Evolutionary conservation across 352 stramenopile species (phyloP).

Genomic region (Pythium insidiosum): DNA sequence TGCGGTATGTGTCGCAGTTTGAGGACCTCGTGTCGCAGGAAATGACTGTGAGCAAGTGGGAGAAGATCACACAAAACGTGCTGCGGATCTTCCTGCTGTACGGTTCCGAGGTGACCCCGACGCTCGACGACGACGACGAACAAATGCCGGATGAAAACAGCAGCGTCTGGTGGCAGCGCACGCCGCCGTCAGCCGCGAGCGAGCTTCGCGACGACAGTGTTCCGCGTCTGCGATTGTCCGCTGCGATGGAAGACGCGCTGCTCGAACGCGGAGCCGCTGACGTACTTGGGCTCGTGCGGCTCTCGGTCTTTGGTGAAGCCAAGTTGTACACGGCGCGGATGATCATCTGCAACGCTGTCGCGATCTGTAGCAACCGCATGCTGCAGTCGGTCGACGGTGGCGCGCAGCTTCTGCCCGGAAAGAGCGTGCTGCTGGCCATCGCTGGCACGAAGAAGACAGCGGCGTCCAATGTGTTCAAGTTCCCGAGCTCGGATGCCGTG

Average conservation of each 20-base stretch:
- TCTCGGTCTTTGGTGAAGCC: conserved; percentile 68
- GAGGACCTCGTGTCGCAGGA: conserved; percentile 56
- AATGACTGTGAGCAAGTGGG: conserved; percentile 54
- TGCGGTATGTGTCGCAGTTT: conserved; percentile 76
- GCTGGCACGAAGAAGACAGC: background rate
- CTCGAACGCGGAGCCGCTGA: conserved; percentile 10
- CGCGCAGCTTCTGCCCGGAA: conserved; percentile 15
- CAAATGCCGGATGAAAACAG: conserved; percentile 21
- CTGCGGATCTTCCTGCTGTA: conserved; percentile 64
- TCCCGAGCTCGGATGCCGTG: conserved; percentile 41
- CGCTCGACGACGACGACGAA: conserved; percentile 17
- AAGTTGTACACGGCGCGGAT: conserved; percentile 77
- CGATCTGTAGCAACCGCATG: conserved; percentile 71
- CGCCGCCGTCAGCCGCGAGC: conserved; percentile 21
- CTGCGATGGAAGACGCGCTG: conserved; percentile 16
- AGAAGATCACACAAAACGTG: conserved; percentile 65
- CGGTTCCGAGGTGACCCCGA: conserved; percentile 42
- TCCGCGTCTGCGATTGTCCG: conserved; percentile 6
- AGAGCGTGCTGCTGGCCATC: conserved; percentile 38
- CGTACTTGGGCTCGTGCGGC: conserved; percentile 27
- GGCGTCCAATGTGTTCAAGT: conserved; percentile 19
- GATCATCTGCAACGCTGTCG: conserved; percentile 69
- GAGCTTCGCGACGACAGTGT: conserved; percentile 42
- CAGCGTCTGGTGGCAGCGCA: conserved; percentile 50
- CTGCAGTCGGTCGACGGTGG: conserved; percentile 44